A percentile compares a stretch with the other conserved stretches of the same genome.
These are phyloP conservation scores for Pseudonectria buxi DNA, from an alignment of 2,329 filamentous ascomycete genomes.

Conservation along the genomic window DNA sequence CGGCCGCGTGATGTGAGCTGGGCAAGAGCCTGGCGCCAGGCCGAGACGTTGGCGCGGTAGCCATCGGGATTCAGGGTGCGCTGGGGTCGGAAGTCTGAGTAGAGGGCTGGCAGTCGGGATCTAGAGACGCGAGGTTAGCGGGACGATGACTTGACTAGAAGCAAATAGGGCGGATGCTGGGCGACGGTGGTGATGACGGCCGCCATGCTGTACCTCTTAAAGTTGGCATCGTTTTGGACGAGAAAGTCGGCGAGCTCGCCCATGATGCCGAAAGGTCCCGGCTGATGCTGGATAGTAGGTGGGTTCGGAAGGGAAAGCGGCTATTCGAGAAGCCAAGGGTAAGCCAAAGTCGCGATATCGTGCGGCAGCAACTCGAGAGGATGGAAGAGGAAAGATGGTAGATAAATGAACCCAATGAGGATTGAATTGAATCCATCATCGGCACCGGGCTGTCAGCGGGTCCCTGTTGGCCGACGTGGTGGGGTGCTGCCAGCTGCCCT, in stretches of 20 bases:
- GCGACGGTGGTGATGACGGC: not conserved
- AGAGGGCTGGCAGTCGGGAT: constrained; percentile 74
- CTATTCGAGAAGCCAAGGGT: not conserved
- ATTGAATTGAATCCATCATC: too few species aligned
- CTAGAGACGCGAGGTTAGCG: constrained; percentile 33
- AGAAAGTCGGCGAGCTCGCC: constrained; percentile 64
- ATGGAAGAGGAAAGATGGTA: too few species aligned
- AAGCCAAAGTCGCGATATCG: too few species aligned
- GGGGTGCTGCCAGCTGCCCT: too few species aligned
- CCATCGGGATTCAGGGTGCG: constrained; percentile 75
- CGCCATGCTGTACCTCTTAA: constrained; percentile 42
- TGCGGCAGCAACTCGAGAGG: too few species aligned
- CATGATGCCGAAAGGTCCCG: constrained; percentile 36
- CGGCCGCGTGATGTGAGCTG: constrained; percentile 59
- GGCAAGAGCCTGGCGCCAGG: constrained; percentile 72
- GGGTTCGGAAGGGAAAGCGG: not conserved
- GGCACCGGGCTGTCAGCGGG: too few species aligned
- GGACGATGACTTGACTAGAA: not conserved
- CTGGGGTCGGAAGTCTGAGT: constrained; percentile 77
- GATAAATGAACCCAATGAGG: too few species aligned
- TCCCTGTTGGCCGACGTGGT: too few species aligned
- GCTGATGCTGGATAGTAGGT: not conserved
- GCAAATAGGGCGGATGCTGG: not conserved
- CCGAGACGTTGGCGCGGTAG: constrained; percentile 70
- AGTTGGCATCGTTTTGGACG: constrained; percentile 53